Percentiles rank a stretch among this genome's conserved stretches.
These are phyloP conservation scores for Fagopyrum esculentum DNA, from an alignment of 148 eudicot species.

Conservation along the genomic window DNA sequence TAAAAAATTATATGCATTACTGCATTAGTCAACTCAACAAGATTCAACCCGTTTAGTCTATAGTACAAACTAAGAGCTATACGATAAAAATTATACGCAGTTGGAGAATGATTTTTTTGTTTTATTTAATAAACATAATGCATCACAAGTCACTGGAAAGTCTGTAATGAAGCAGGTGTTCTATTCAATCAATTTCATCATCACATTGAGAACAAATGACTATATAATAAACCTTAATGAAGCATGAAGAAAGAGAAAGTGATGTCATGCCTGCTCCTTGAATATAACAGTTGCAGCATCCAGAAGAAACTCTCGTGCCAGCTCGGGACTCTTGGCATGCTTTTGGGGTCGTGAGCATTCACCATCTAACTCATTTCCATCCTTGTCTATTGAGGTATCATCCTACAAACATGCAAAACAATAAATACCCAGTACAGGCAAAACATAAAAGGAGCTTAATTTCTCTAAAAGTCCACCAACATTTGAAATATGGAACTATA, in stretches of 20 bases:
- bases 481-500: background rate
- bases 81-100: background rate
- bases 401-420: constrained; percentile 39
- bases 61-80: no score
- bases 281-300: constrained; percentile 98
- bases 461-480: background rate
- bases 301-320: constrained; percentile 92
- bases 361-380: constrained; percentile 89
- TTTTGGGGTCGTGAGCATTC: constrained; percentile 98
- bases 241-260: background rate
- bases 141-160: background rate
- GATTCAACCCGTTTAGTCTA: no score
- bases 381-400: constrained; percentile 94
- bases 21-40: no score
- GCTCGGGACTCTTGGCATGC: constrained; percentile 99
- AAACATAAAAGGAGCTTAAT: background rate
- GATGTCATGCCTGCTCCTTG: constrained; percentile 82
- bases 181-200: constrained; percentile 7
- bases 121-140: background rate
- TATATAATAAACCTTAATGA: background rate
- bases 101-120: background rate
- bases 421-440: constrained; percentile 6
- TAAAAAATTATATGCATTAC: no score
- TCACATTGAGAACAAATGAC: background rate
- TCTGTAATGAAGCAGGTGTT: background rate